A percentile compares a stretch with the other conserved stretches of the same genome.
Conservation (phyloP, 2,329 filamentous ascomycete species). For the Fusarium nanum region DNA sequence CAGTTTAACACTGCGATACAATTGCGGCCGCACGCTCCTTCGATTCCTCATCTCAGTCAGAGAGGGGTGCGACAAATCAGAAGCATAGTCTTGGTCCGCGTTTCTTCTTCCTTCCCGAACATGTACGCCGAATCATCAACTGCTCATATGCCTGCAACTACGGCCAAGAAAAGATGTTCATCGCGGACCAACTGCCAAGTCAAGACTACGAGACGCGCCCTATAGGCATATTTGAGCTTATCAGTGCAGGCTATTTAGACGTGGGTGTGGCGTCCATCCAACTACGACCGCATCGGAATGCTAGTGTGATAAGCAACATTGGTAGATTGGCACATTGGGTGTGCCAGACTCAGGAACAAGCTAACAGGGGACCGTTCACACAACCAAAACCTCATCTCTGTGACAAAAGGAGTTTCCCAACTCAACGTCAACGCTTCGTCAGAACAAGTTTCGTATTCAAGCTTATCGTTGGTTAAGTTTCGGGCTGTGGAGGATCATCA, state of each 20-base stretch:
- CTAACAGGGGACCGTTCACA: slow-evolving; percentile 15
- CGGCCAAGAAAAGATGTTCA: slow-evolving; percentile 34
- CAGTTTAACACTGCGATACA: neutral
- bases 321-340: slow-evolving; percentile 2
- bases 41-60: neutral
- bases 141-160: neutral
- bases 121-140: slow-evolving; percentile 3
- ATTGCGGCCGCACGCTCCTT: slow-evolving; percentile 15
- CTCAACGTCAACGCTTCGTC: neutral
- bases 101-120: neutral
- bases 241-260: slow-evolving; percentile 42
- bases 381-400: slow-evolving; percentile 8
- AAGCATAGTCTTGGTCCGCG: neutral
- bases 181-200: slow-evolving; percentile 38
- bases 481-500: slow-evolving; percentile 9
- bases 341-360: slow-evolving; percentile 32
- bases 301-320: slow-evolving; percentile 35
- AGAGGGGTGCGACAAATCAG: slow-evolving; percentile 1
- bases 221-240: slow-evolving; percentile 41
- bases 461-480: slow-evolving; percentile 8
- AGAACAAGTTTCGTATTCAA: neutral
- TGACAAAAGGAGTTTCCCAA: neutral
- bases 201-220: slow-evolving; percentile 24
- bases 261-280: slow-evolving; percentile 37
- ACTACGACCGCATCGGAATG: slow-evolving; percentile 31